Evolutionary conservation across 2,329 filamentous ascomycete genomes (phyloP), one percentile per base, ranked within the genome.

Genomic region (Paraphaeosphaeria minitans): DNA sequence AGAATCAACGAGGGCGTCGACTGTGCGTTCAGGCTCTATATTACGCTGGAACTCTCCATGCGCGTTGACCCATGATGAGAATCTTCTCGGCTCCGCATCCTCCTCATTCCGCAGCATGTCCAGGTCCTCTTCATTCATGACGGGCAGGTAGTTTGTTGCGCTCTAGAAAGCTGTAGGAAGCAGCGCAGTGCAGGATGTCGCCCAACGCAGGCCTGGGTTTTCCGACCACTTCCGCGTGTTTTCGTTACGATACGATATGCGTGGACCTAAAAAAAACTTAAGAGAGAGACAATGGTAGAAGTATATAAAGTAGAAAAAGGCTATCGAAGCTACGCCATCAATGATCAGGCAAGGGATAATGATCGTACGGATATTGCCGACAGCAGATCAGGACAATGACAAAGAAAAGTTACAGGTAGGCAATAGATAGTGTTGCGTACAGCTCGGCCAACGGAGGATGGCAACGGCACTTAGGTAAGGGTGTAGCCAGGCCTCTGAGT

Each of bases 81-180:
- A 76, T 43, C 66, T 52, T 37, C 60, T 52, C 1, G 70, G 72
- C 31, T 66, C 67, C 3, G 73, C 73, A 47, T 70, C 43, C 16
- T 69, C 70, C 56, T 74, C 66, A 35, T 65, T 70, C 54, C 70
- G 66, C 31, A 75, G 59, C 5, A 75, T 57, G 7, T 63, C 60
- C 22, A 68, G 67, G 55, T 75, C 72, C 59, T 71, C 66, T 37
- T 75, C 69, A 51, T 75, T 62, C 72, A 74, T 74, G 50, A 19
- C 65, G 47, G 46, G 57, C 55, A 13, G 31, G 31, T 37, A n/a
- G 8, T 37, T 21, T 33, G 31, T 4, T 14, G 12, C n/a, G 29
- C n/a, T 22, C 29, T 16, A 21, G 14, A 21, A 13, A 19, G 24
- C 3, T 2, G 45, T 21, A 48, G n/a, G 46, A n/a, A n/a, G 14